These are phyloP conservation scores for Fraxinus greggii DNA, from an alignment of 305 asterid species.

Conservation along the genomic window DNA sequence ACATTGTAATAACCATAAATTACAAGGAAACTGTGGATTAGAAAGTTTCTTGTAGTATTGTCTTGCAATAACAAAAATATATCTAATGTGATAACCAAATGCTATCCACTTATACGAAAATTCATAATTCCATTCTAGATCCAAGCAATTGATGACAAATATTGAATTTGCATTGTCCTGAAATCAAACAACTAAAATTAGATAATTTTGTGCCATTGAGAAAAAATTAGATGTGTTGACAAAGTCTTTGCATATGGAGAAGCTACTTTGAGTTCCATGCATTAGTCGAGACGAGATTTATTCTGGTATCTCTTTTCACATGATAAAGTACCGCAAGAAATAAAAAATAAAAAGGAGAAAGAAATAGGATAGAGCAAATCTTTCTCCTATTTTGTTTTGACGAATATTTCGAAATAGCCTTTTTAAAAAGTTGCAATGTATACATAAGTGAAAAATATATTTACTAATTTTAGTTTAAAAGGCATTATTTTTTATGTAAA, in stretches of 20 bases:
- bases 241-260: not conserved
- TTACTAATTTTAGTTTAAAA: not conserved
- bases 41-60: not conserved
- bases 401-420: no score
- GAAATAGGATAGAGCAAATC: not conserved
- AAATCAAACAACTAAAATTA: not conserved
- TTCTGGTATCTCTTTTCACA: not conserved
- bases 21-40: not conserved
- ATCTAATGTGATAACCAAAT: not conserved
- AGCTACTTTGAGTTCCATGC: not conserved
- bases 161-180: not conserved
- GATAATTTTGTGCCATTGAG: not conserved
- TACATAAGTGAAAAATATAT: not conserved
- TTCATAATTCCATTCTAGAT: not conserved
- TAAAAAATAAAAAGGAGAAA: not conserved
- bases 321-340: not conserved
- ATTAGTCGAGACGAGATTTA: not conserved
- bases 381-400: no score
- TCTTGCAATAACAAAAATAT: not conserved
- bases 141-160: not conserved
- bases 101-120: not conserved
- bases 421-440: not conserved
- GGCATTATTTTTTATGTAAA: not conserved
- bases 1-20: not conserved
- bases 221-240: not conserved